A percentile compares a stretch with the other conserved stretches of the same genome.
phyloP scores from a whole-genome alignment of 306 rosid species.

The Nissolia schottii region DNA sequence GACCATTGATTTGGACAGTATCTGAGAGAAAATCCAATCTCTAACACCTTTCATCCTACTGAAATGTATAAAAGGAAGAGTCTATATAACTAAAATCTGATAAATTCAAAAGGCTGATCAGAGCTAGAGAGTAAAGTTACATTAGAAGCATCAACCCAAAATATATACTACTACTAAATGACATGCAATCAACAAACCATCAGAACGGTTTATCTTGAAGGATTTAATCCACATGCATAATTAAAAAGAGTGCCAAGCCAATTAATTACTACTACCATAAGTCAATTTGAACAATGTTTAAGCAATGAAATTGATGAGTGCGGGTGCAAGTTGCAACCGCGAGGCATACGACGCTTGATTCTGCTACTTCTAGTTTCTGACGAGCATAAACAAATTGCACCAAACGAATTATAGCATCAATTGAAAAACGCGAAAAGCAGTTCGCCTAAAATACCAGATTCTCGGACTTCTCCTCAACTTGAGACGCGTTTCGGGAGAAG shows the following conservation, averaged over 20 bases:
- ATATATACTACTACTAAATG: too few species aligned
- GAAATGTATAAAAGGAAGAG: conserved; percentile 31
- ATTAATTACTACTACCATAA: background rate
- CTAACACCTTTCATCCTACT: conserved; percentile 73
- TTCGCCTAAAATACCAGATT: conserved; percentile 7
- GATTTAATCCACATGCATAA: background rate
- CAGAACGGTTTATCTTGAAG: background rate
- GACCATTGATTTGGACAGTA: conserved; percentile 67
- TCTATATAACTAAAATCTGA: background rate
- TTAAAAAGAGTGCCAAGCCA: background rate
- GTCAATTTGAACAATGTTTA: background rate
- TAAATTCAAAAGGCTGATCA: background rate
- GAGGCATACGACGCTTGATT: background rate
- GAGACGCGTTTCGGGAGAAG: background rate
- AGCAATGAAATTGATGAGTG: background rate
- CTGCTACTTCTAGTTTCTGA: background rate
- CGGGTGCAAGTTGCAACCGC: background rate
- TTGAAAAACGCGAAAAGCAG: background rate
- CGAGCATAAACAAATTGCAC: background rate
- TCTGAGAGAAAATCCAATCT: conserved; percentile 82
- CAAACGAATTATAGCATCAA: background rate
- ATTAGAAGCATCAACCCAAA: background rate
- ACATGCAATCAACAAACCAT: background rate
- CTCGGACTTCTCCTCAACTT: background rate
- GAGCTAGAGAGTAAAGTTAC: background rate